Percentiles rank a stretch among this genome's conserved stretches.
phyloP scores from a whole-genome alignment of 2,329 filamentous ascomycete species.

The Colletotrichum navitas region DNA sequence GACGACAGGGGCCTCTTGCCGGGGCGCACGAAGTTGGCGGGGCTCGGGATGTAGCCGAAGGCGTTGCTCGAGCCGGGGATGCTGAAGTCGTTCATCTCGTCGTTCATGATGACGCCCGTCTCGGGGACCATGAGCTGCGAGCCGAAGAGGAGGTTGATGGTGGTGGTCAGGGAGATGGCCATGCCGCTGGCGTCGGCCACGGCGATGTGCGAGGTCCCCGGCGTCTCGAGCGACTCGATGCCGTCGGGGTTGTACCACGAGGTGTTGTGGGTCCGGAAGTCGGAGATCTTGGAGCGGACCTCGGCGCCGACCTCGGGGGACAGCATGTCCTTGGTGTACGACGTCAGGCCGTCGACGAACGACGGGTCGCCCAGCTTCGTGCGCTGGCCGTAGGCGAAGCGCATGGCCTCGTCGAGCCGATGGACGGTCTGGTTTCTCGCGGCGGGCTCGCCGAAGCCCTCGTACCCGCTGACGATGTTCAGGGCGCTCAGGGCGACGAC shows the following conservation, averaged over 20 bases:
- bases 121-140: conserved; percentile 82
- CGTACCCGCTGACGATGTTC: conserved; percentile 81
- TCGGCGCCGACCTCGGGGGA: conserved; percentile 70
- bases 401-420: conserved; percentile 84
- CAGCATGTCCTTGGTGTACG: conserved; percentile 74
- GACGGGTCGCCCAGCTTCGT: conserved; percentile 80
- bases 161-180: conserved; percentile 82
- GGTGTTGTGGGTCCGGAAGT: conserved; percentile 54
- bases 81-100: conserved; percentile 79
- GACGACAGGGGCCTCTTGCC: conserved; percentile 84
- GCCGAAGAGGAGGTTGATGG: conserved; percentile 85
- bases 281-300: conserved; percentile 60
- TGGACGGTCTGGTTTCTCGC: conserved; percentile 76
- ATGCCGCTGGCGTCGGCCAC: conserved; percentile 77
- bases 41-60: conserved; percentile 82
- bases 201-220: conserved; percentile 77
- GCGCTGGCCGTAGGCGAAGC: conserved; percentile 84
- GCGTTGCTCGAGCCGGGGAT: conserved; percentile 78
- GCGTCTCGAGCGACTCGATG: conserved; percentile 67
- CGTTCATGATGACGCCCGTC: conserved; percentile 81
- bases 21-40: conserved; percentile 80
- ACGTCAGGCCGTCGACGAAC: conserved; percentile 72
- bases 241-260: conserved; percentile 60
- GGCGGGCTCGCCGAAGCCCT: conserved; percentile 68
- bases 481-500: conserved; percentile 78